Evolutionary conservation across 208 protist species (phyloP).

Genomic region (Lotmaria passim): DNA sequence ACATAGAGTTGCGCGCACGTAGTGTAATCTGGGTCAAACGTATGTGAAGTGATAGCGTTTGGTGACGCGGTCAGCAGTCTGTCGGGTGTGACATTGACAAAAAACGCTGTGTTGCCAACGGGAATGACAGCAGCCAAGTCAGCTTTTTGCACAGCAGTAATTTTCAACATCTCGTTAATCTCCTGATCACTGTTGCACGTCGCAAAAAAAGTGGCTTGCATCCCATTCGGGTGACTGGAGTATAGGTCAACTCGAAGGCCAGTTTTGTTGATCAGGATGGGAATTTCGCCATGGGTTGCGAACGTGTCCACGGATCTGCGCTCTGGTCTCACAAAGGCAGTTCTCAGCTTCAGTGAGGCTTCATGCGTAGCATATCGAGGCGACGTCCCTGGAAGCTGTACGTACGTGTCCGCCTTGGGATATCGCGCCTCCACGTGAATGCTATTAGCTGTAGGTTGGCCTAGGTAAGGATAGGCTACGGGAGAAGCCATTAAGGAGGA

Average conservation of each 20-base stretch:
- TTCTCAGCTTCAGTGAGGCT: no score
- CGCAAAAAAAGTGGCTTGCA: conserved; percentile 3
- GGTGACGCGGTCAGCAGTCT: neutral
- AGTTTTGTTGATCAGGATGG: neutral
- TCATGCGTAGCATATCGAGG: no score
- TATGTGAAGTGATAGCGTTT: neutral
- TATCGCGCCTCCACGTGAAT: no score
- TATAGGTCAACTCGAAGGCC: conserved; percentile 9
- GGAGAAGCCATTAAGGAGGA: no score
- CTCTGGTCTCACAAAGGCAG: no score
- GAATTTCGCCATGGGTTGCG: no score
- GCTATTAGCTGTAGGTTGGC: no score
- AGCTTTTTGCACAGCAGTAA: neutral
- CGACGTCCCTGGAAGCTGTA: no score
- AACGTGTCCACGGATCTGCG: no score
- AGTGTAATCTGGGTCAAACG: neutral
- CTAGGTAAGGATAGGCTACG: no score
- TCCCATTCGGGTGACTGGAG: conserved; percentile 1
- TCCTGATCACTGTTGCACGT: conserved; percentile 8
- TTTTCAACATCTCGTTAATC: conserved; percentile 1
- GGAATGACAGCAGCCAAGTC: neutral
- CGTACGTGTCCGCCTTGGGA: no score
- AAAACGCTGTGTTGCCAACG: neutral
- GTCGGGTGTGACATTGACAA: neutral
- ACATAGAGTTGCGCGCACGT: conserved; percentile 3